Evolutionary conservation across 2,329 filamentous ascomycete species (phyloP), one percentile per base, ranked within the genome.

Genomic region (Ceratocystis eucalypticola): DNA sequence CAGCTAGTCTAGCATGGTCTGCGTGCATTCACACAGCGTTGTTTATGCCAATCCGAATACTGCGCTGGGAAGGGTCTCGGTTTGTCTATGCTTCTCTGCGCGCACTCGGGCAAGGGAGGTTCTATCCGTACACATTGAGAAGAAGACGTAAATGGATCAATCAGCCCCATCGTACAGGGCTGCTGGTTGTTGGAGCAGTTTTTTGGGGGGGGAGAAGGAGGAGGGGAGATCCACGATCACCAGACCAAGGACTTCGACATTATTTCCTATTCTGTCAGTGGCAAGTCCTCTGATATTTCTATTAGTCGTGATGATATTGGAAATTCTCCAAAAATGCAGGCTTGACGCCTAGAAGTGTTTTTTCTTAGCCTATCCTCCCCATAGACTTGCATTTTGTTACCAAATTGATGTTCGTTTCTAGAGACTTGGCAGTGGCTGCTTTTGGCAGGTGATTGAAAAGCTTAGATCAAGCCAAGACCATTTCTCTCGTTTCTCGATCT

Each of bases 361-460:
- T 33, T 33, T 33, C 30, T 6, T 33, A 8, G 30, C 6, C 30
- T 7, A 33, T 33, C 30, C 30, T 33, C 30, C 30, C 30, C 30
- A 1, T 48, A 7, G 12, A 20, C 2, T 22, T n/a, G n/a, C 46
- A n/a, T 12, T 50, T 22, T 33, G 46, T 50, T 22, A 50, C 20
- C 48, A 25, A 53, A 53, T 53, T 20, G 3, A 10, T n/a, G 8
- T 53, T 53, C 25, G 4, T 20, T 17, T 57, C 28, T 25, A 6
- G 10, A 20, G 25, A 57, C 53, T 57, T 57, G 53, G 25, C 53
- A 37, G 53, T 57, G 53, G 25, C 25, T 57, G 25, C 25, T 33
- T 57, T 22, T 57, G 53, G 53, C 53, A 57, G 53, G 25, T 57
- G 53, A 57, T 33, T 57, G 53, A 33, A 53, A 53, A 57, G 53